These are phyloP conservation scores for Aspergillus bombycis DNA, from an alignment of 2,329 filamentous ascomycete species.

Conservation along the genomic window DNA sequence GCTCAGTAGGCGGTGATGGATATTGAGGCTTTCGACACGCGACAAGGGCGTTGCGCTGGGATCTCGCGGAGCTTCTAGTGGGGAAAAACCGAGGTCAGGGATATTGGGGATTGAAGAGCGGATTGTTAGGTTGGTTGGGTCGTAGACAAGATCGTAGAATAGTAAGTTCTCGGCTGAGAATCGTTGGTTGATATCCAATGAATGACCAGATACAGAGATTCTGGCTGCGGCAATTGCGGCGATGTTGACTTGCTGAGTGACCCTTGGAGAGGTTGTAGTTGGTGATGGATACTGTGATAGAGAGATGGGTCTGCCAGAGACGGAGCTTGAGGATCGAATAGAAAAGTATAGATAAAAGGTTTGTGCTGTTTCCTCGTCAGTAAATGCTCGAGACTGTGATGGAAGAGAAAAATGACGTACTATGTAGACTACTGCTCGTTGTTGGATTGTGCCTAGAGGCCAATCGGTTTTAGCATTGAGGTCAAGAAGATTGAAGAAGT, in stretches of 20 bases:
- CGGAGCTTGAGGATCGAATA: slow-evolving; percentile 49
- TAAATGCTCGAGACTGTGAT: background rate
- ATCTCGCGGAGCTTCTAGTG: slow-evolving; percentile 14
- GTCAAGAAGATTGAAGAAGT: background rate
- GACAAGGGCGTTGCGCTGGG: slow-evolving; percentile 45
- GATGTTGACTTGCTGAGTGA: slow-evolving; percentile 52
- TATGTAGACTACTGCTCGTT: slow-evolving; percentile 48
- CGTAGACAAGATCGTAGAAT: slow-evolving; percentile 65
- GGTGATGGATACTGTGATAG: slow-evolving; percentile 53
- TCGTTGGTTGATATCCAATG: slow-evolving; percentile 35
- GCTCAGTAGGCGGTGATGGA: slow-evolving; percentile 63
- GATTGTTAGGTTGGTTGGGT: slow-evolving; percentile 60
- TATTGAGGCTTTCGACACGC: slow-evolving; percentile 63
- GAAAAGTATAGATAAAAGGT: slow-evolving; percentile 56
- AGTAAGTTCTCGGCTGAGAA: slow-evolving; percentile 39
- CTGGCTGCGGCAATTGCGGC: slow-evolving; percentile 44
- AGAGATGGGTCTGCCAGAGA: slow-evolving; percentile 46
- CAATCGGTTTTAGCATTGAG: slow-evolving; percentile 2
- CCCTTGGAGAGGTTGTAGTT: slow-evolving; percentile 52
- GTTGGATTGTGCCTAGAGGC: slow-evolving; percentile 22
- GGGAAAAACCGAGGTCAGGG: slow-evolving; percentile 53
- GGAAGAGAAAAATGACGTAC: slow-evolving; percentile 29
- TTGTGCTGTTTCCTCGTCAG: slow-evolving; percentile 38
- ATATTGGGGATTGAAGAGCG: slow-evolving; percentile 68
- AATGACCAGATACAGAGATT: slow-evolving; percentile 36